Evolutionary conservation across 139 green algal species (phyloP).

Genomic region (Coelastrella sp.): DNA sequence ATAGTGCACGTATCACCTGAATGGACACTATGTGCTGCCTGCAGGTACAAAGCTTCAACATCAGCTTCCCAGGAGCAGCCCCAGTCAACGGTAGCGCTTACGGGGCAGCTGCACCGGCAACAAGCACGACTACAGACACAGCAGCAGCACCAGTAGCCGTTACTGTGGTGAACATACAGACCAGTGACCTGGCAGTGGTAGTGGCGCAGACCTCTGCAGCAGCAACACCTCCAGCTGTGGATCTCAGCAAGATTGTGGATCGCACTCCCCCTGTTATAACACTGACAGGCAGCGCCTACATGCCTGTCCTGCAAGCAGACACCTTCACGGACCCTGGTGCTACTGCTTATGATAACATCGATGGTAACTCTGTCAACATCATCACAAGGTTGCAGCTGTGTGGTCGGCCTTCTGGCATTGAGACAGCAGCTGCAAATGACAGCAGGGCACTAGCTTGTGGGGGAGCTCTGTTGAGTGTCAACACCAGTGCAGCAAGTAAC

Average conservation of each 20-base stretch:
- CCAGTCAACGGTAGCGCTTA: background rate
- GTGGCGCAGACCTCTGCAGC: background rate
- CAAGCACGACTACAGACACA: background rate
- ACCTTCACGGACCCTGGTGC: constrained; percentile 28
- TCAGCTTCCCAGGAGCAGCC: background rate
- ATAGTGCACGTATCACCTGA: no score
- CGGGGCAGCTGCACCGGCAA: background rate
- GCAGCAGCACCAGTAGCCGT: background rate
- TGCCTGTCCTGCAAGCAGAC: constrained; percentile 24
- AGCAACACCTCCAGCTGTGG: background rate
- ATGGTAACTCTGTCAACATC: constrained; percentile 20
- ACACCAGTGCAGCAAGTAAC: background rate
- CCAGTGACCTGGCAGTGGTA: constrained; percentile 4
- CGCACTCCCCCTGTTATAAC: constrained; percentile 35
- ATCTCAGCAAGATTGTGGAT: constrained; percentile 39
- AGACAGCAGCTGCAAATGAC: background rate
- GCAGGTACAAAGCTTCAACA: constrained; percentile 28
- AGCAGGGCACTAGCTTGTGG: background rate
- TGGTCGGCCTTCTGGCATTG: background rate
- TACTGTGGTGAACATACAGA: constrained; percentile 25
- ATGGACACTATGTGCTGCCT: background rate
- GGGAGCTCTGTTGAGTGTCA: background rate
- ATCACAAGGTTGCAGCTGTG: constrained; percentile 28
- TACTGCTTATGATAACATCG: constrained; percentile 47
- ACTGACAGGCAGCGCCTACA: background rate